These are phyloP conservation scores for Saksenaea vasiformis DNA, from an alignment of 371 early-diverging fungal genomes.

Conservation along the genomic window DNA sequence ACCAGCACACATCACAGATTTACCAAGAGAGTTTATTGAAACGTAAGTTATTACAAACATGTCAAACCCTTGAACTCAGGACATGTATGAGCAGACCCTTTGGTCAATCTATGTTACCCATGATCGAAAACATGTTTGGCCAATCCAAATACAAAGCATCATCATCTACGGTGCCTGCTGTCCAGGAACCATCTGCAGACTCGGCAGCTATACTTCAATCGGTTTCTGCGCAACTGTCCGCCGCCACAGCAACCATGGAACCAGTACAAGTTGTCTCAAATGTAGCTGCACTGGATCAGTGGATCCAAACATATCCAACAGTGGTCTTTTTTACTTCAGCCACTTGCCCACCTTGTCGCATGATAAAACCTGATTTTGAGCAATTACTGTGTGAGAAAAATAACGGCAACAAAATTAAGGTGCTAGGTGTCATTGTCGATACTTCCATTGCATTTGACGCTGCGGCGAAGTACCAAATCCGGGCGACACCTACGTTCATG, in stretches of 20 bases:
- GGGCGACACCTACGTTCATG: constrained; percentile 74
- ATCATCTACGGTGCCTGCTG: constrained; percentile 14
- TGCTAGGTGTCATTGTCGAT: constrained; percentile 71
- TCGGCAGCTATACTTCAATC: constrained; percentile 27
- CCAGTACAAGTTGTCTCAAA: constrained; percentile 38
- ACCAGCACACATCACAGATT: constrained; percentile 71
- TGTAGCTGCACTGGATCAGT: constrained; percentile 28
- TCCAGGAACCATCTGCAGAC: constrained; percentile 3
- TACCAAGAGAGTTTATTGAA: constrained; percentile 69
- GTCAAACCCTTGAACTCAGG: neutral
- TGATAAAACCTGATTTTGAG: constrained; percentile 74
- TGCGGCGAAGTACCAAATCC: constrained; percentile 54
- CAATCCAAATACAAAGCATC: constrained; percentile 37
- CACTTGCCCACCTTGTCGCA: constrained; percentile 72
- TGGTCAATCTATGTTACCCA: constrained; percentile 75
- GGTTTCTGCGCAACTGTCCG: constrained; percentile 45
- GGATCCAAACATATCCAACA: constrained; percentile 50
- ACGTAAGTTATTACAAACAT: constrained; percentile 52
- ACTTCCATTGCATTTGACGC: constrained; percentile 55
- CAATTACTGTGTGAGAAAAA: constrained; percentile 56
- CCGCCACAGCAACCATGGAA: constrained; percentile 17
- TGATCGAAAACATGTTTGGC: constrained; percentile 83
- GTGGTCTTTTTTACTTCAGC: constrained; percentile 79
- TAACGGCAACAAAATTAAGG: constrained; percentile 22
- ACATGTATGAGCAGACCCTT: constrained; percentile 59